Evolutionary conservation across 331 rosid genomes (phyloP).

Genomic region (Saraca asoca): DNA sequence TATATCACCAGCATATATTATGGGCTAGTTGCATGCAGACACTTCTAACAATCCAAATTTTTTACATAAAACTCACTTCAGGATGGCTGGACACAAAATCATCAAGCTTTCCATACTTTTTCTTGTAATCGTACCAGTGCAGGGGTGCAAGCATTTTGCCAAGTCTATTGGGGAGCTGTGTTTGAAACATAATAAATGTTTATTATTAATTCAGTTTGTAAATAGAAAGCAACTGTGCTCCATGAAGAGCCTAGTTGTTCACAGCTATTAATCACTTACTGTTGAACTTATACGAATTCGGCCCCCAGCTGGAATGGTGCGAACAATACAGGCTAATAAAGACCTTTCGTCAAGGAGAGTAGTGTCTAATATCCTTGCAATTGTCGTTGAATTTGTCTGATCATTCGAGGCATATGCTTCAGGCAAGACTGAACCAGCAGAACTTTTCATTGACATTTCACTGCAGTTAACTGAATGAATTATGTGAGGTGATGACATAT

Average conservation of each 20-base stretch:
- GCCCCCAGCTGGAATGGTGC: slow-evolving; percentile 97
- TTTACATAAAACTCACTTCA: slow-evolving; percentile 63
- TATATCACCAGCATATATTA: background rate
- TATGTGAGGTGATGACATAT: slow-evolving; percentile 44
- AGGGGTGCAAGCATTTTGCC: slow-evolving; percentile 99
- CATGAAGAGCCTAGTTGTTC: slow-evolving; percentile 14
- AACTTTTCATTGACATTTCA: slow-evolving; percentile 45
- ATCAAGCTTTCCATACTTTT: slow-evolving; percentile 86
- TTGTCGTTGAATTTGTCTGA: slow-evolving; percentile 37
- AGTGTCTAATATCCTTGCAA: slow-evolving; percentile 53
- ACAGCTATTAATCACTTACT: slow-evolving; percentile 48
- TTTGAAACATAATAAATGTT: slow-evolving; percentile 16
- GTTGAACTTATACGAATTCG: slow-evolving; percentile 84
- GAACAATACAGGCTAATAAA: slow-evolving; percentile 79
- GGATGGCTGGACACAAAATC: slow-evolving; percentile 82
- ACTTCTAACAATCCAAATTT: slow-evolving; percentile 10
- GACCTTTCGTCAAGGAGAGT: slow-evolving; percentile 84
- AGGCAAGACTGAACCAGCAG: slow-evolving; percentile 49
- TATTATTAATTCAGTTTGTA: slow-evolving; percentile 4
- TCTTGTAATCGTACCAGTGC: slow-evolving; percentile 95
- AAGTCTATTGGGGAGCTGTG: slow-evolving; percentile 91
- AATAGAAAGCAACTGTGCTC: background rate
- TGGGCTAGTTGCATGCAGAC: slow-evolving; percentile 2
- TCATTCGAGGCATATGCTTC: slow-evolving; percentile 61
- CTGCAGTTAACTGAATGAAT: slow-evolving; percentile 49